These are phyloP conservation scores for Russula brevipes DNA, from an alignment of 768 basidiomycete genomes.

Conservation along the genomic window DNA sequence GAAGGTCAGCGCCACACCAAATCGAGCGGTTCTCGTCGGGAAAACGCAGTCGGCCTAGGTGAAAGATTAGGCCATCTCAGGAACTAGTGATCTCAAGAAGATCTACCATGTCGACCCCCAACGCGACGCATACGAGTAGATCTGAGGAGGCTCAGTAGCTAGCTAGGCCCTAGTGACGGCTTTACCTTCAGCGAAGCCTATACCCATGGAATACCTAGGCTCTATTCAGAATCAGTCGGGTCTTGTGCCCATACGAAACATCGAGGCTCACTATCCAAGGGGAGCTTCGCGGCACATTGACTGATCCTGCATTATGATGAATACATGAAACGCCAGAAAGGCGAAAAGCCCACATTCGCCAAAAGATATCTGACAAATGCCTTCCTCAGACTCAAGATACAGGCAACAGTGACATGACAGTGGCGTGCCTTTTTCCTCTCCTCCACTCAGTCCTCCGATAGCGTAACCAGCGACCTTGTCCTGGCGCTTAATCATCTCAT, in stretches of 20 bases:
- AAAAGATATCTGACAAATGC: slow-evolving; percentile 59
- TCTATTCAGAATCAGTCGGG: slow-evolving; percentile 39
- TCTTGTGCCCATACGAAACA: not conserved
- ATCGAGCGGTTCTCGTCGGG: slow-evolving; percentile 86
- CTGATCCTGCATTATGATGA: slow-evolving; percentile 52
- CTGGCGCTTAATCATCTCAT: slow-evolving; percentile 75
- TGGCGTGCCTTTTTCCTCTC: slow-evolving; percentile 77
- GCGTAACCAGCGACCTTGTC: slow-evolving; percentile 84
- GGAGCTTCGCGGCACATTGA: slow-evolving; percentile 74
- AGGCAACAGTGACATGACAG: not conserved
- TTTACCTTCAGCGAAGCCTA: slow-evolving; percentile 86
- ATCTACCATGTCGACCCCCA: slow-evolving; percentile 88
- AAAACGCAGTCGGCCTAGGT: slow-evolving; percentile 86
- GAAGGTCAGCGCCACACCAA: slow-evolving; percentile 83
- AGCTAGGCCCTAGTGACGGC: too few relatives aligned
- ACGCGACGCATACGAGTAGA: slow-evolving; percentile 81
- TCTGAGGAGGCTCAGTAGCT: slow-evolving; percentile 40
- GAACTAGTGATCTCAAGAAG: not conserved
- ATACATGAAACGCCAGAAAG: slow-evolving; percentile 16
- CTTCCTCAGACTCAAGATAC: not conserved
- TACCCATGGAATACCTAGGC: slow-evolving; percentile 88
- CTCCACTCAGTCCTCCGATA: slow-evolving; percentile 85
- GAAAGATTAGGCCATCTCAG: not conserved
- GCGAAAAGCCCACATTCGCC: slow-evolving; percentile 59
- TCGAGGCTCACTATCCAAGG: slow-evolving; percentile 58